Evolutionary conservation across 2,329 filamentous ascomycete species (phyloP).

Genomic region (Phialophora chinensis): DNA sequence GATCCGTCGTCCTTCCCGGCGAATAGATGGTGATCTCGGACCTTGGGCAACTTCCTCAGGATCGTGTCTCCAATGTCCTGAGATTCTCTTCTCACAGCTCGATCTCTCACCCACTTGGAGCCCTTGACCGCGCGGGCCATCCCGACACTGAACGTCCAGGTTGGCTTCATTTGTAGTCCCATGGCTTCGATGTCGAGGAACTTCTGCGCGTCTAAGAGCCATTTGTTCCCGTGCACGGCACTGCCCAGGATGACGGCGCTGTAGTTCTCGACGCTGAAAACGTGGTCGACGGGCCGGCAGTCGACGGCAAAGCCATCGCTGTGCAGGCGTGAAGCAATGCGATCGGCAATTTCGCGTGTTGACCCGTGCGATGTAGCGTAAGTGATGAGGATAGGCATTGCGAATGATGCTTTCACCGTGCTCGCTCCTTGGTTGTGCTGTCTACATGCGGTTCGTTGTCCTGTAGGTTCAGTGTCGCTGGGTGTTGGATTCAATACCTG

Average conservation of each 20-base stretch:
- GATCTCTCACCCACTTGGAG: constrained; percentile 26
- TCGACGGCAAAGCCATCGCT: constrained; percentile 33
- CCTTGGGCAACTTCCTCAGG: constrained; percentile 28
- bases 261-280: constrained; percentile 35
- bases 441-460: background rate
- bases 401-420: background rate
- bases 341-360: constrained; percentile 33
- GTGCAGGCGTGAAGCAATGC: constrained; percentile 33
- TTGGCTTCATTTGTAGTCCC: constrained; percentile 29
- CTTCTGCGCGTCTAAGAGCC: constrained; percentile 32
- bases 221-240: constrained; percentile 26
- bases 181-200: constrained; percentile 35
- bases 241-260: constrained; percentile 35
- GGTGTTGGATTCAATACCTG: background rate
- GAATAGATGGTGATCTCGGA: constrained; percentile 33
- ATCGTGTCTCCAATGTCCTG: constrained; percentile 20
- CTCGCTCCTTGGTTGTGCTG: background rate
- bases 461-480: background rate
- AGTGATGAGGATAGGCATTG: constrained; percentile 33
- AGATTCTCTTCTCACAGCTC: constrained; percentile 20
- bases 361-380: constrained; percentile 34
- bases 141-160: constrained; percentile 34
- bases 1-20: constrained; percentile 31
- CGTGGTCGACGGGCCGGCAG: constrained; percentile 35
- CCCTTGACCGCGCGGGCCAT: constrained; percentile 22